Evolutionary conservation across 495 filamentous ascomycete genomes (phyloP).

Genomic region (Penicillium silybi): DNA sequence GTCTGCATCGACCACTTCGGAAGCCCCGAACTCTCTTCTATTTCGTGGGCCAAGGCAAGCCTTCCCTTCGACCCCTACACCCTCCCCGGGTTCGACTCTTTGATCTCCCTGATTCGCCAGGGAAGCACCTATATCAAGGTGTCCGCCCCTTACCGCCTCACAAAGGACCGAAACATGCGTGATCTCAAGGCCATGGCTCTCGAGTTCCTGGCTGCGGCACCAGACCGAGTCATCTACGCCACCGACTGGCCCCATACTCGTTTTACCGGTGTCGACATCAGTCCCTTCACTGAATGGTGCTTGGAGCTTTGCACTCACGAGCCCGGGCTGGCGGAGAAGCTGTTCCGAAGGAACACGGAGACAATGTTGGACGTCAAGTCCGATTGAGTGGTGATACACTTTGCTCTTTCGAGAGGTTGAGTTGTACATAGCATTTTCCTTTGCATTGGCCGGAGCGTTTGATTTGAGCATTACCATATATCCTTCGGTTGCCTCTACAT

Average conservation of each 20-base stretch:
- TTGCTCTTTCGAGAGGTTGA: neutral
- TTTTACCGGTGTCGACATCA: constrained; percentile 41
- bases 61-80: constrained; percentile 32
- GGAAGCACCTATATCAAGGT: constrained; percentile 47
- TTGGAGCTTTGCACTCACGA: constrained; percentile 38
- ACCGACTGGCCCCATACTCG: constrained; percentile 55
- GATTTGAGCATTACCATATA: constrained; percentile 11
- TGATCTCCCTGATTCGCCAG: constrained; percentile 36
- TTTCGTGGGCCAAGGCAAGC: constrained; percentile 4
- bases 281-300: constrained; percentile 40
- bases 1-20: constrained; percentile 52
- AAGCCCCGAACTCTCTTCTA: constrained; percentile 30
- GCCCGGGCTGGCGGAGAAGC: constrained; percentile 34
- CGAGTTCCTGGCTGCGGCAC: constrained; percentile 35
- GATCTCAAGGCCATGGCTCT: constrained; percentile 38
- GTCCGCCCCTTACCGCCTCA: constrained; percentile 47
- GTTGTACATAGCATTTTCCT: constrained; percentile 9
- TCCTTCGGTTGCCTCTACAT: neutral
- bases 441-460: constrained; percentile 10
- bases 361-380: constrained; percentile 27
- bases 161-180: constrained; percentile 30
- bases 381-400: constrained; percentile 15
- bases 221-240: constrained; percentile 42
- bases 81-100: constrained; percentile 40
- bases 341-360: constrained; percentile 46